Evolutionary conservation across 192 early-diverging fungal species (phyloP), one percentile per base, ranked within the genome.

Genomic region (Chytriomyces sp.): DNA sequence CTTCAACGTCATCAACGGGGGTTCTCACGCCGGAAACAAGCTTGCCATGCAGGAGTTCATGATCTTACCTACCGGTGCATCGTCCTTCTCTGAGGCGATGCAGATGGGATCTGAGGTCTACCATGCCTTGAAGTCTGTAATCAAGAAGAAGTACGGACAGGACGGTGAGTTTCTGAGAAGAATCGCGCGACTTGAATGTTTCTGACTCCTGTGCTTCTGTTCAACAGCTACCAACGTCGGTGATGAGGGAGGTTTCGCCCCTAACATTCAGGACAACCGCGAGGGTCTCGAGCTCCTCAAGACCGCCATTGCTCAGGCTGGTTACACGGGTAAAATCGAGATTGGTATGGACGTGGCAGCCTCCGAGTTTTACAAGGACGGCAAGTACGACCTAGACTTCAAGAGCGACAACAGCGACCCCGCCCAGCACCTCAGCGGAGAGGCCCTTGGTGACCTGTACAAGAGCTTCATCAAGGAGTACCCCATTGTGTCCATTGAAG

Each of bases 21-120:
- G 96, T 64, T 93, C 93, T 62, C 96, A 99, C 84, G 97, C 97
- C 49, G 97, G 97, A 73, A 99, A 99, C 92, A 98, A 96, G 86
- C 90, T 99, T 66, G 97, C 97, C 72, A 96, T 99, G 95, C 97
- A 99, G 82, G 97, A 99, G 84, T 99, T 98, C 86, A 99, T 99
- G 97, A 99, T 99, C 73, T 82, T 97, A 79, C 96, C 96, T 64
- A 95, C 93, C 52, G 96, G 96, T 72, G 96, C 96, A 34, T 59
- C 81, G 41, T 91, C 91, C 34, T 99, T 98, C 85, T 80, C 91
- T 38, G 94, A 99, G 82, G 96, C 96, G 73, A 95, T 99, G 94
- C 89, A 91, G 86, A 98, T 98, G 52, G 96, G 96, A 60, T 91
- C 91, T 44, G 96, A 99, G 83, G 94, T 96, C 73, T 99, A 98